These are phyloP conservation scores for Polychaeton citri DNA, from an alignment of 2,329 filamentous ascomycete species.

Conservation along the genomic window DNA sequence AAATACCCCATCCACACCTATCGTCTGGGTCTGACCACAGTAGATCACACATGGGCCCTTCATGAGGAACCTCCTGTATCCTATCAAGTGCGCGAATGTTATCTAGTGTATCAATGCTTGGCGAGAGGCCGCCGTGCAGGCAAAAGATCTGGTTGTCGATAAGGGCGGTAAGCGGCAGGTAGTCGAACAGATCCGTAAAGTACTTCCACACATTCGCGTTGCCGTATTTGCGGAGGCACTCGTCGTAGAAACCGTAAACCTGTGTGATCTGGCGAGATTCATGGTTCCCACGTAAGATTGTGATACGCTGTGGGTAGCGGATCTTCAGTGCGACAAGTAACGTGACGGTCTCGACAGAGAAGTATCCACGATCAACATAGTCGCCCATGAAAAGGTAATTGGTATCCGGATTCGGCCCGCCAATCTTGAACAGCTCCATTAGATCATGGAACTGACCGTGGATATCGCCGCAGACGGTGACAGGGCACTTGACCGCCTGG, in stretches of 20 bases:
- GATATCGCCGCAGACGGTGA: conserved; percentile 96
- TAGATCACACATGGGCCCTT: conserved; percentile 95
- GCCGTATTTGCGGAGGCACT: conserved; percentile 96
- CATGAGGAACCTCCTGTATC: conserved; percentile 96
- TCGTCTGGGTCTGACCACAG: conserved; percentile 98
- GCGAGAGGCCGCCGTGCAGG: conserved; percentile 88
- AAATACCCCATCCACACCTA: conserved; percentile 58
- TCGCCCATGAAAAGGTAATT: conserved; percentile 99
- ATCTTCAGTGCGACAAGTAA: conserved; percentile 95
- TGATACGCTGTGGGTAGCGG: conserved; percentile 93
- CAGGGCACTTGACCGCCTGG: conserved; percentile 98
- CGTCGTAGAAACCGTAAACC: conserved; percentile 98
- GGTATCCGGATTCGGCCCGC: conserved; percentile 92
- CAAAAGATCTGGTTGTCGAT: conserved; percentile 99
- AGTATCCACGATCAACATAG: conserved; percentile 97
- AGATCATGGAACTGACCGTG: conserved; percentile 98
- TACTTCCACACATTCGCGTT: conserved; percentile 99
- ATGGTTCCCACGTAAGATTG: conserved; percentile 96
- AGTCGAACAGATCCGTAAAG: conserved; percentile 98
- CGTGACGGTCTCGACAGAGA: conserved; percentile 95
- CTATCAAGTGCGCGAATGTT: conserved; percentile 92
- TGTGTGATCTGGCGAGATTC: conserved; percentile 98
- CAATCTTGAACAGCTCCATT: conserved; percentile 98
- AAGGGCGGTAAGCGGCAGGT: conserved; percentile 87
- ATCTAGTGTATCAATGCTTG: conserved; percentile 89